phyloP scores from a whole-genome alignment of 2,329 filamentous ascomycete genomes.

The Ceratocystis huliohia region DNA sequence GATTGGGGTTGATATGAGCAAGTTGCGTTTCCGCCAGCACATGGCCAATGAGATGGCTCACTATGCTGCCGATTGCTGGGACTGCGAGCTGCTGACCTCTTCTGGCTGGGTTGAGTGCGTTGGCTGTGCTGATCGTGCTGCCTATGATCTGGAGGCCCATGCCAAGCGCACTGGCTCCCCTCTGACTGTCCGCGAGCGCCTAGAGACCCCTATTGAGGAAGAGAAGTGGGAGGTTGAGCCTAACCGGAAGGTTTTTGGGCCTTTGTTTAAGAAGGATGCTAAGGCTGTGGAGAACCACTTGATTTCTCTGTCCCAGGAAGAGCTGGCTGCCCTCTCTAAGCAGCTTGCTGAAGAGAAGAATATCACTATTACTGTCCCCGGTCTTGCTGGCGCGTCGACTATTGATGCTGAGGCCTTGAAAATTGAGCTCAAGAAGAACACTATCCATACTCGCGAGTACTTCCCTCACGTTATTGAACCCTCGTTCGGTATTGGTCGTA shows the following conservation, averaged over 20 bases:
- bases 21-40: slow-evolving; percentile 93
- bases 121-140: slow-evolving; percentile 88
- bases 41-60: slow-evolving; percentile 73
- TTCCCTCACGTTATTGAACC: slow-evolving; percentile 88
- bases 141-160: slow-evolving; percentile 87
- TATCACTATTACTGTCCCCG: slow-evolving; percentile 62
- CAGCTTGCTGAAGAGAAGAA: slow-evolving; percentile 61
- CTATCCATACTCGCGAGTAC: slow-evolving; percentile 78
- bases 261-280: slow-evolving; percentile 87
- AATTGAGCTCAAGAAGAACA: slow-evolving; percentile 71
- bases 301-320: slow-evolving; percentile 60
- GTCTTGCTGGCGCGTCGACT: slow-evolving; percentile 55
- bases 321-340: slow-evolving; percentile 67
- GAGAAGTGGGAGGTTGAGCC: slow-evolving; percentile 83
- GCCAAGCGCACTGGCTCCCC: slow-evolving; percentile 82
- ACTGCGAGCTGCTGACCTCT: slow-evolving; percentile 80
- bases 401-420: slow-evolving; percentile 66
- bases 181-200: slow-evolving; percentile 69
- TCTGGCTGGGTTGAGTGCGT: slow-evolving; percentile 98
- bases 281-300: slow-evolving; percentile 74
- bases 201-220: slow-evolving; percentile 62
- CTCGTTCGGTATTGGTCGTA: slow-evolving; percentile 84
- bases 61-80: slow-evolving; percentile 96
- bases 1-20: slow-evolving; percentile 74
- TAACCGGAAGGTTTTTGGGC: slow-evolving; percentile 92